Conservation (phyloP, 768 basidiomycete species). For the Kwoniella europaea region DNA sequence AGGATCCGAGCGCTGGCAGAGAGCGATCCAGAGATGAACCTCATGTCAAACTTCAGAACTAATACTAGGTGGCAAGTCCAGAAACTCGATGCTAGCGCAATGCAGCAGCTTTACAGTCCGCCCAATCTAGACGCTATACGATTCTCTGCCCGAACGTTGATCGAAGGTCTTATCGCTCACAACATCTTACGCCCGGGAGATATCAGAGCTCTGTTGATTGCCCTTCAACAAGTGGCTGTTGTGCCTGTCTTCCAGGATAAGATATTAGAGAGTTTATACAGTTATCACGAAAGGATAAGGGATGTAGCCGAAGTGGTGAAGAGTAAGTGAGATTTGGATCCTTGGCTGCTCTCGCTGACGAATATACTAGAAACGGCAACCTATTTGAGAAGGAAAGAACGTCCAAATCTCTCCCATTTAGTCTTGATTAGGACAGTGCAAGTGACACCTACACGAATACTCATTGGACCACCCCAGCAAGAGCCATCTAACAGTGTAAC, state of each 20-base stretch:
- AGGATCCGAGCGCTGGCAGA: conserved; percentile 39
- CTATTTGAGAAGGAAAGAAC: conserved; percentile 29
- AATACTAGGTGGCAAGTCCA: conserved; percentile 19
- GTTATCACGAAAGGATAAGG: conserved; percentile 44
- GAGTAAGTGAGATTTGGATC: conserved; percentile 34
- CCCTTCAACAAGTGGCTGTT: conserved; percentile 30
- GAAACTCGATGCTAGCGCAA: conserved; percentile 17
- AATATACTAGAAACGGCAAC: conserved; percentile 28
- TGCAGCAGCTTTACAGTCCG: conserved; percentile 18
- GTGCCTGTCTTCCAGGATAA: conserved; percentile 36
- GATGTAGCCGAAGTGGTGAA: conserved; percentile 38
- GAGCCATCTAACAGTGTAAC: conserved; percentile 56
- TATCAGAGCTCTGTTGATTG: conserved; percentile 20
- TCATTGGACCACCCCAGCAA: conserved; percentile 51
- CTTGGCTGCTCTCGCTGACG: conserved; percentile 1
- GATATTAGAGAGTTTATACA: conserved; percentile 49
- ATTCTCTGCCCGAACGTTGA: conserved; percentile 47
- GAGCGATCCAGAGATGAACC: conserved; percentile 41
- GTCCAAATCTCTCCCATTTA: conserved; percentile 30
- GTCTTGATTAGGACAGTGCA: conserved; percentile 46
- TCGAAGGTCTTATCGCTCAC: conserved; percentile 54
- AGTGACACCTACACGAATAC: conserved; percentile 52
- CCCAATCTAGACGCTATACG: conserved; percentile 29
- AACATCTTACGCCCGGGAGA: conserved; percentile 46
- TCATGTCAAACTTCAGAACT: conserved; percentile 20